Conservation (phyloP, 306 rosid genomes). For the Elaeagnus macrophylla region DNA sequence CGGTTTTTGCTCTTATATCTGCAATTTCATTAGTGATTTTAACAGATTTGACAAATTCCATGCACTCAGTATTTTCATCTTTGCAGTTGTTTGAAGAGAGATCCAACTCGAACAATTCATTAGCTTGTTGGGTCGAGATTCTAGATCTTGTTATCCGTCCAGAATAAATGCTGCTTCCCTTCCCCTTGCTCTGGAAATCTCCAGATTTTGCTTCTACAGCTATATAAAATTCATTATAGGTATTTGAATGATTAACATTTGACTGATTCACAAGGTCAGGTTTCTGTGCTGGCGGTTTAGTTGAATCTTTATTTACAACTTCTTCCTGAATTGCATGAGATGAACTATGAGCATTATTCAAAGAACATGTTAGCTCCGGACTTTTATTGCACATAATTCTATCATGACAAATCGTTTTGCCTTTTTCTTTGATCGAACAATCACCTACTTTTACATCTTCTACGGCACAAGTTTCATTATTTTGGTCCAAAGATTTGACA, state of each 20-base stretch:
- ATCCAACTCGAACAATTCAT: constrained; percentile 24
- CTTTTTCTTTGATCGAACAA: constrained; percentile 20
- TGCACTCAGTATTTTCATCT: constrained; percentile 16
- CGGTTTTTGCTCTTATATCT: constrained; percentile 15
- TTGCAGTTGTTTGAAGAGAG: constrained; percentile 15
- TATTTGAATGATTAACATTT: constrained; percentile 12
- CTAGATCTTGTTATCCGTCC: constrained; percentile 31
- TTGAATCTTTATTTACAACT: too few relatives aligned
- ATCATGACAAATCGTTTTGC: constrained; percentile 17
- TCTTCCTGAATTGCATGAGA: neutral
- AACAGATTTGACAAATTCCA: constrained; percentile 19
- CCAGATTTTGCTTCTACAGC: constrained; percentile 20
- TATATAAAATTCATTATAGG: constrained; percentile 16
- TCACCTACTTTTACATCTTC: constrained; percentile 30
- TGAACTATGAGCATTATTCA: constrained; percentile 25
- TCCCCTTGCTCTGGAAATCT: constrained; percentile 24
- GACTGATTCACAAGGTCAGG: constrained; percentile 26
- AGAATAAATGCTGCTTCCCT: constrained; percentile 19
- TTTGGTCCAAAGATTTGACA: constrained; percentile 28
- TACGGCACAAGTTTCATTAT: constrained; percentile 20
- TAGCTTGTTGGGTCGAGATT: constrained; percentile 20
- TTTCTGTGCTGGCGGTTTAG: constrained; percentile 1
- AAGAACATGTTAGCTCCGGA: constrained; percentile 23
- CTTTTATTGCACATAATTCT: constrained; percentile 37
- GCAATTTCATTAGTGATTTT: constrained; percentile 16